A percentile compares a stretch with the other conserved stretches of the same genome.
Evolutionary conservation across 495 filamentous ascomycete genomes (phyloP).

Genomic region (Durotheca rogersii): DNA sequence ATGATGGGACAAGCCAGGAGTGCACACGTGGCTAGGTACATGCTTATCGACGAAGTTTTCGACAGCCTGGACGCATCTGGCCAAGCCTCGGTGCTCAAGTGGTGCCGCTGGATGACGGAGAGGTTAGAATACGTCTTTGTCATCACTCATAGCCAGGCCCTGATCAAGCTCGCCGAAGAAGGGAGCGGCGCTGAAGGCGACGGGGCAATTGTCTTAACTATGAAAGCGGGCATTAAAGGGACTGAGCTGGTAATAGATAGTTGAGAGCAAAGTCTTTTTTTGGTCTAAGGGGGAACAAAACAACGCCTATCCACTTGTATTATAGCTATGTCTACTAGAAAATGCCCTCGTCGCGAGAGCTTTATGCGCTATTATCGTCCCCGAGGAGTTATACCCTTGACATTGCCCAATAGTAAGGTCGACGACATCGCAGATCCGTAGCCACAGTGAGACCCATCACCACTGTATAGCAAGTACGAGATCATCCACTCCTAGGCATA

Average conservation of each 20-base stretch:
- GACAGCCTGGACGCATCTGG: slow-evolving; percentile 34
- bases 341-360: too few relatives aligned
- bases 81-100: slow-evolving; percentile 31
- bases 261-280: too few relatives aligned
- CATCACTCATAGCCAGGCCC: slow-evolving; percentile 27
- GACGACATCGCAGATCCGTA: too few relatives aligned
- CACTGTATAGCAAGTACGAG: too few relatives aligned
- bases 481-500: too few relatives aligned
- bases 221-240: slow-evolving; percentile 9
- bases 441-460: too few relatives aligned
- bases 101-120: slow-evolving; percentile 29
- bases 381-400: too few relatives aligned
- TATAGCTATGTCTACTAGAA: too few relatives aligned
- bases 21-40: slow-evolving; percentile 34
- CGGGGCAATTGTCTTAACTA: slow-evolving; percentile 14
- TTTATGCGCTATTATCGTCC: too few relatives aligned
- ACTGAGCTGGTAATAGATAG: slow-evolving; percentile 10
- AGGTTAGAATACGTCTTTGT: slow-evolving; percentile 27
- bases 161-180: slow-evolving; percentile 14
- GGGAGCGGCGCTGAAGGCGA: slow-evolving; percentile 11
- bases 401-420: too few relatives aligned
- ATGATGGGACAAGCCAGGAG: slow-evolving; percentile 31
- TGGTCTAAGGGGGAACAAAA: too few relatives aligned
- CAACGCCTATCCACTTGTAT: too few relatives aligned
- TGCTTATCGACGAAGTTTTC: slow-evolving; percentile 40